Base-by-base conservation (phyloP, 495 filamentous ascomycete genomes). In the Penicillium verhagenii region DNA sequence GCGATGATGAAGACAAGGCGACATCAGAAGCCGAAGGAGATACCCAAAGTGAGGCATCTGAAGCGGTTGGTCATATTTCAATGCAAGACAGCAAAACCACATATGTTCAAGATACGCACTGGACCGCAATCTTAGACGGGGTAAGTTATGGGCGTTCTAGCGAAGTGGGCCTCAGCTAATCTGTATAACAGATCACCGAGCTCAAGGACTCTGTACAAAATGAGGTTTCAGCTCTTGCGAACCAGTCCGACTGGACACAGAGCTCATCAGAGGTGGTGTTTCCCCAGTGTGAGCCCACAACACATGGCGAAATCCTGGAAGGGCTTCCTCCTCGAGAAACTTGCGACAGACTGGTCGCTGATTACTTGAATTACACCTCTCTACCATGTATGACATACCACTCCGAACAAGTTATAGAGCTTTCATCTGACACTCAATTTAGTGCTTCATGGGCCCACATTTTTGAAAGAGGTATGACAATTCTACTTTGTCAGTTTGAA, bases 161-260 rank as follows among this genome's bases (percentile, higher is more conserved):
- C 19, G 8, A 33, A n/a, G 18, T 26, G 3, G 13, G 3, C 4
- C 14, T 29, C 13, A 11, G 6, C n/a, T 23, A 26, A 45, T 24
- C 19, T 10, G 20, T 14, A 13, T 18, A 3, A 29, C 16, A 87
- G 83, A 91, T 95, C 49, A 73, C 86, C 24, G 90, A 96, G 73
- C 86, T 96, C 20, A 93, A 91, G 65, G 89, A 82, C 62, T 92
- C 87, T 64, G 94, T 89, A 55, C 55, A 63, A 23, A 73, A 80
- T 52, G 79, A 83, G 57, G 76, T 35, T 0, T n/a, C 79, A 39
- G 13, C 2, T 2, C 50, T 25, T 23, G 14, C 20, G 6, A 21
- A 4, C 5, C 49, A 39, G 4, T 10, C 10, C 20, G 7, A 10
- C 2, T 13, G 13, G 0, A 14, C 13, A 29, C 13, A 11, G 26